phyloP scores from a whole-genome alignment of 129 eudicot species.

The Deinandra increscens region DNA sequence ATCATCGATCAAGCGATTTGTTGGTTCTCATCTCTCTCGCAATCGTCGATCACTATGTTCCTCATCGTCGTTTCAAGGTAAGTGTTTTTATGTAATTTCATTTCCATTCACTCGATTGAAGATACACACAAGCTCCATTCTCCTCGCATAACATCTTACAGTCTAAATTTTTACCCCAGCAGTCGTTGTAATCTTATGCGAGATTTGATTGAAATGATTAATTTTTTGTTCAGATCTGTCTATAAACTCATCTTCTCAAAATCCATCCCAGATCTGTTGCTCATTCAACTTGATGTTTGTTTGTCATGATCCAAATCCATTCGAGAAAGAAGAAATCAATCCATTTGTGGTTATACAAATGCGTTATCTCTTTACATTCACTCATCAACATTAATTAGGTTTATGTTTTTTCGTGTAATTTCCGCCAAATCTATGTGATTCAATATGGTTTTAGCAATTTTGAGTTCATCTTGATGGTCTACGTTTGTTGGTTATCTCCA shows the following conservation, averaged over 20 bases:
- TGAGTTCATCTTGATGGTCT: not conserved
- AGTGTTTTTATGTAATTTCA: too few species aligned
- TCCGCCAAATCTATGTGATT: slow-evolving; percentile 20
- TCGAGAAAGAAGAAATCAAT: slow-evolving; percentile 76
- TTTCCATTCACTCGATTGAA: too few species aligned
- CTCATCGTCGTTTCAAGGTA: too few species aligned
- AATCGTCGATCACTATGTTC: too few species aligned
- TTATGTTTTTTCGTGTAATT: slow-evolving; percentile 9
- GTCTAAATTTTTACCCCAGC: too few species aligned
- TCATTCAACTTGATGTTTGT: slow-evolving; percentile 44
- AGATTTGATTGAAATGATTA: too few species aligned
- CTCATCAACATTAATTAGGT: not conserved
- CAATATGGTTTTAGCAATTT: not conserved
- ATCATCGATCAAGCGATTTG: too few species aligned
- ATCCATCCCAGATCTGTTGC: slow-evolving; percentile 31
- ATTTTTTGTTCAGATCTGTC: slow-evolving; percentile 1
- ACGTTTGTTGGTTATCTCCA: not conserved
- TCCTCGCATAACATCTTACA: too few species aligned
- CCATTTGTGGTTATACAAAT: slow-evolving; percentile 70
- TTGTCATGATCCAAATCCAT: slow-evolving; percentile 72
- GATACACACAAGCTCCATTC: too few species aligned
- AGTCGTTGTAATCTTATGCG: too few species aligned
- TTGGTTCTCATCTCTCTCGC: too few species aligned
- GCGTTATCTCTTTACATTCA: not conserved
- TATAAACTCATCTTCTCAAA: slow-evolving; percentile 2